Evolutionary conservation across 495 filamentous ascomycete genomes (phyloP).

Genomic region (Lophiostoma macrostomum): DNA sequence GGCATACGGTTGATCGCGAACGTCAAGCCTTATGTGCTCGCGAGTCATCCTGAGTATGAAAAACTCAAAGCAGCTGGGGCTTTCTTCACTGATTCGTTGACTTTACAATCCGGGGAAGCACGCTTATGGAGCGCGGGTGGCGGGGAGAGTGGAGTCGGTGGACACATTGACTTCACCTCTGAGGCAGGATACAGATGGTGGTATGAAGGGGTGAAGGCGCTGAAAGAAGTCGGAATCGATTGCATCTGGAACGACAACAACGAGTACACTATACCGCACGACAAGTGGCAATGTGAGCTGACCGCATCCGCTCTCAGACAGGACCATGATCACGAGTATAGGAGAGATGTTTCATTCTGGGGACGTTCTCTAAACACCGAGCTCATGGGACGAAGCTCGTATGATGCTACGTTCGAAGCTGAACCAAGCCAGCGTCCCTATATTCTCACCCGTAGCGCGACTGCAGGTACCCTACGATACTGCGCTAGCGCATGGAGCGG

Average conservation of each 20-base stretch:
- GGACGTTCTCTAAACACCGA: conserved; percentile 63
- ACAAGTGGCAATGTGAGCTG: conserved; percentile 60
- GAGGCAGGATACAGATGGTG: conserved; percentile 63
- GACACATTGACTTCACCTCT: conserved; percentile 69
- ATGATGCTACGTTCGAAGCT: conserved; percentile 57
- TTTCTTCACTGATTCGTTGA: conserved; percentile 59
- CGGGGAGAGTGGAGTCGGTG: conserved; percentile 63
- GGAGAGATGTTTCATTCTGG: conserved; percentile 56
- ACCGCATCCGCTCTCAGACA: conserved; percentile 32
- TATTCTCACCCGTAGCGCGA: conserved; percentile 65
- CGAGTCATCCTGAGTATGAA: conserved; percentile 61
- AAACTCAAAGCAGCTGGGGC: conserved; percentile 52
- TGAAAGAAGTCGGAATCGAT: conserved; percentile 61
- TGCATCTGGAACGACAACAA: conserved; percentile 78
- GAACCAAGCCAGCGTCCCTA: conserved; percentile 58
- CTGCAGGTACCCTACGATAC: conserved; percentile 65
- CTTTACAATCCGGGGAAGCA: conserved; percentile 52
- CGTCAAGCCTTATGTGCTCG: conserved; percentile 67
- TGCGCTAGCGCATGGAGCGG: conserved; percentile 62
- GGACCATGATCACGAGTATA: background rate
- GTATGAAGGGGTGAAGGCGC: conserved; percentile 59
- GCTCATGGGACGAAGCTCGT: conserved; percentile 62
- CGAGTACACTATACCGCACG: conserved; percentile 64
- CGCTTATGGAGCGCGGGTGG: conserved; percentile 67
- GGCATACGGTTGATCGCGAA: conserved; percentile 67